These are phyloP conservation scores for Anthostomella pinea DNA, from an alignment of 2,329 filamentous ascomycete genomes.

Conservation along the genomic window DNA sequence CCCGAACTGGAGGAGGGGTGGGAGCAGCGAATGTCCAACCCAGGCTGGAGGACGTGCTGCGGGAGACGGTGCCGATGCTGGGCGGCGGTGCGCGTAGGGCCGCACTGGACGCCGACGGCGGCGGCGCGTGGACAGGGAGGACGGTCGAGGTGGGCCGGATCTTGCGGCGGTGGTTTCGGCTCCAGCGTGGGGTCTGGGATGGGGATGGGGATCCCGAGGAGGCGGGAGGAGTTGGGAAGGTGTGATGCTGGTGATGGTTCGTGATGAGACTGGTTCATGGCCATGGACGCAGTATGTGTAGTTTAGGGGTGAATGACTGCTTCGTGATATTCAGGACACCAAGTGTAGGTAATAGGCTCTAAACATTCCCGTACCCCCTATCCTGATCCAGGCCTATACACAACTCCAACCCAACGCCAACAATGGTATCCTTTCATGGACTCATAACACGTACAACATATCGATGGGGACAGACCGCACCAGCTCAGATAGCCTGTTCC, in stretches of 20 bases:
- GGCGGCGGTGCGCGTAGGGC: conserved; percentile 50
- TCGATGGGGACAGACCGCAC: conserved; percentile 6
- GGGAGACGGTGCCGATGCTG: conserved; percentile 58
- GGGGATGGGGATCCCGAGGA: conserved; percentile 11
- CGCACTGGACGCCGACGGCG: conserved; percentile 44
- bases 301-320: too few relatives aligned
- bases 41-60: conserved; percentile 39
- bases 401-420: conserved; percentile 35
- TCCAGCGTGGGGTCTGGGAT: conserved; percentile 40
- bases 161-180: conserved; percentile 64
- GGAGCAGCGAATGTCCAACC: too few relatives aligned
- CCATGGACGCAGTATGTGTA: too few relatives aligned
- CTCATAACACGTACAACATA: conserved; percentile 26
- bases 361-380: too few relatives aligned
- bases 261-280: not conserved
- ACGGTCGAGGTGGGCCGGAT: conserved; percentile 57
- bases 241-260: not conserved
- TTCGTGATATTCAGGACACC: too few relatives aligned
- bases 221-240: conserved; percentile 1
- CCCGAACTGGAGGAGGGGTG: conserved; percentile 19
- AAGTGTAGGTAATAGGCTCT: too few relatives aligned
- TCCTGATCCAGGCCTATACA: too few relatives aligned
- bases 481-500: conserved; percentile 72
- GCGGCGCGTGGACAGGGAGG: conserved; percentile 55
- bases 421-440: conserved; percentile 39